Evolutionary conservation across 345 rosid genomes (phyloP).

Genomic region (Isatis tinctoria): DNA sequence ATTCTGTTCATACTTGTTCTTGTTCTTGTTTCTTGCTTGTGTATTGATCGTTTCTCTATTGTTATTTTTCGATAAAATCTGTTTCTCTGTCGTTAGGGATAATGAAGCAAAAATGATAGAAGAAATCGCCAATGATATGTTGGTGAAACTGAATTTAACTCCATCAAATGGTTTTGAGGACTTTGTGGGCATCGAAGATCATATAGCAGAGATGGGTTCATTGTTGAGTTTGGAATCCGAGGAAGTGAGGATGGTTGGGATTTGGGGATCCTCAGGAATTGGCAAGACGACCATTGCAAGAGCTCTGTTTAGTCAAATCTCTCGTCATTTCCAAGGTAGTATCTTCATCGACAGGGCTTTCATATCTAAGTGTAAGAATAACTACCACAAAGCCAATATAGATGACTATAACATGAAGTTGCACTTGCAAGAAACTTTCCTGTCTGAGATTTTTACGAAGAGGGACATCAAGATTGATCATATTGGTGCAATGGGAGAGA

Average conservation of each 20-base stretch:
- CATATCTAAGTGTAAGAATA: background rate
- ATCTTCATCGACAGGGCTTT: background rate
- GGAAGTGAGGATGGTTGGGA: constrained; percentile 7
- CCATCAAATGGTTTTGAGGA: background rate
- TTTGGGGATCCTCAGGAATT: constrained; percentile 1
- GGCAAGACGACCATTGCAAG: constrained; percentile 10
- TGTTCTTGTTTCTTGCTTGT: background rate
- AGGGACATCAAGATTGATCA: background rate
- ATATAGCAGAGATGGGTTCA: background rate
- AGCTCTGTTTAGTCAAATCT: background rate
- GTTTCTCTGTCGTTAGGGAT: background rate
- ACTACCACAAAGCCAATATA: background rate
- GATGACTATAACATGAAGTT: constrained; percentile 1
- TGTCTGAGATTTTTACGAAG: background rate
- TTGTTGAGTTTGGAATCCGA: background rate
- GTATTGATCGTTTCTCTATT: background rate
- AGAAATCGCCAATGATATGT: background rate
- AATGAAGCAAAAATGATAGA: constrained; percentile 2
- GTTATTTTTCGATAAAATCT: no score
- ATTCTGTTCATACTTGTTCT: background rate
- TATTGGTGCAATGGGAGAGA: background rate
- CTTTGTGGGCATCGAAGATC: constrained; percentile 9
- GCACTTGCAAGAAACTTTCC: background rate
- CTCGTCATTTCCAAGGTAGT: background rate
- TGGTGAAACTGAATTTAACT: background rate